phyloP scores from a whole-genome alignment of 164 flowering plant genomes.

The Tetrastigma voinierianum region DNA sequence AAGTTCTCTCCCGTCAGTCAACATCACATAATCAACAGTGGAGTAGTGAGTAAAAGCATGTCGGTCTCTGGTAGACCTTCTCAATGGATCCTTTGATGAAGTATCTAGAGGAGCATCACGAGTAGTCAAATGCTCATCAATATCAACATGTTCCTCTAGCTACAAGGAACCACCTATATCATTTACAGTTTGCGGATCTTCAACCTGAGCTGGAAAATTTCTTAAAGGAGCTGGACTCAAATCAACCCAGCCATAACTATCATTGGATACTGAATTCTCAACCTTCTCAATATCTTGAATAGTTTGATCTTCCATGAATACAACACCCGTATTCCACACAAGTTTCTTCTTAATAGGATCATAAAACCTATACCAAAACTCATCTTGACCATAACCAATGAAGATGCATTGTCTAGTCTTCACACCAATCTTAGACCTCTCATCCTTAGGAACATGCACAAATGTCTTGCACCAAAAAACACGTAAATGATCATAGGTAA shows the following conservation, averaged over 20 bases:
- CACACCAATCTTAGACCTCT: constrained; percentile 11
- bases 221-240: no score
- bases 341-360: constrained; percentile 11
- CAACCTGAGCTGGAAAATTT: background rate
- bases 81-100: no score
- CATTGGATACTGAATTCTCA: no score
- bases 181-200: background rate
- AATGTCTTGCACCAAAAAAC: constrained; percentile 14
- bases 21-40: constrained; percentile 6
- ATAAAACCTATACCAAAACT: constrained; percentile 9
- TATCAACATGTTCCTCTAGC: no score
- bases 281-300: background rate
- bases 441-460: constrained; percentile 13
- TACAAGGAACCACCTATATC: no score
- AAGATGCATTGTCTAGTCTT: constrained; percentile 9
- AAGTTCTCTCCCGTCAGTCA: constrained; percentile 19
- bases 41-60: constrained; percentile 3
- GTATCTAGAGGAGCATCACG: no score
- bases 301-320: constrained; percentile 10
- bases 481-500: no score
- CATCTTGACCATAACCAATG: constrained; percentile 9
- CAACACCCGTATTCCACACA: constrained; percentile 13
- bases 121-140: no score
- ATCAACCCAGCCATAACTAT: no score
- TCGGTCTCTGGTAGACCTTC: constrained; percentile 7